Conservation (phyloP, 1,139 yeast species). For the Candida sp. region DNA sequence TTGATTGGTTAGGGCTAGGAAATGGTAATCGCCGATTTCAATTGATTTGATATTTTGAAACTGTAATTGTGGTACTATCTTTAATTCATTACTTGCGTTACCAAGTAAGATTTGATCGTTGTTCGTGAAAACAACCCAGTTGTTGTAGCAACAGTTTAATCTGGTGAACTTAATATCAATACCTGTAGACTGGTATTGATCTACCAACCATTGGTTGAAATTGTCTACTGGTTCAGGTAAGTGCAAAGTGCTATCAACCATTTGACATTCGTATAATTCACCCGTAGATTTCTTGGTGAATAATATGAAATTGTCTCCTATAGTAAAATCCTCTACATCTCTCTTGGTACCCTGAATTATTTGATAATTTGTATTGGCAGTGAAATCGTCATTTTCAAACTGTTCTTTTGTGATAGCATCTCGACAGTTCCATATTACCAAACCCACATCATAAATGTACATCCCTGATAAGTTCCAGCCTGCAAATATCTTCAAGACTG, state of each 20-base stretch:
- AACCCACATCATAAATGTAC: constrained; percentile 47
- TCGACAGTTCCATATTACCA: constrained; percentile 59
- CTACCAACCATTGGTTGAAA: constrained; percentile 29
- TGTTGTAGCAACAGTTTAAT: constrained; percentile 28
- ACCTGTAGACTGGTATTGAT: constrained; percentile 13
- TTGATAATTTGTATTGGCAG: constrained; percentile 33
- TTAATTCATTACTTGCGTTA: constrained; percentile 1
- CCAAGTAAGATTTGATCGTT: constrained; percentile 13
- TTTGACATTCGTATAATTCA: constrained; percentile 36
- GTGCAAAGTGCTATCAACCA: constrained; percentile 18
- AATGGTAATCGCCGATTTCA: constrained; percentile 75
- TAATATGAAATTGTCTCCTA: constrained; percentile 50
- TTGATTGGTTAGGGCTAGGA: constrained; percentile 53
- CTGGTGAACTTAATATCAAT: constrained; percentile 8
- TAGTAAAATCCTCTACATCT: constrained; percentile 53
- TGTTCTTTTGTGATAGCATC: constrained; percentile 23
- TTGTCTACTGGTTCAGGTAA: constrained; percentile 11
- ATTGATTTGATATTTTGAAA: constrained; percentile 42
- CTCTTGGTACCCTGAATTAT: constrained; percentile 37
- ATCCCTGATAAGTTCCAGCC: constrained; percentile 71
- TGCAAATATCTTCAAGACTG: constrained; percentile 49
- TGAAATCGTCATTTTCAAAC: constrained; percentile 14
- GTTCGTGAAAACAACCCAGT: constrained; percentile 32
- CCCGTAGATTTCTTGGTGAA: constrained; percentile 45
- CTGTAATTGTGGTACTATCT: constrained; percentile 43